Evolutionary conservation across 345 rosid species (phyloP), one percentile per base, ranked within the genome.

Genomic region (Kernera saxatilis): DNA sequence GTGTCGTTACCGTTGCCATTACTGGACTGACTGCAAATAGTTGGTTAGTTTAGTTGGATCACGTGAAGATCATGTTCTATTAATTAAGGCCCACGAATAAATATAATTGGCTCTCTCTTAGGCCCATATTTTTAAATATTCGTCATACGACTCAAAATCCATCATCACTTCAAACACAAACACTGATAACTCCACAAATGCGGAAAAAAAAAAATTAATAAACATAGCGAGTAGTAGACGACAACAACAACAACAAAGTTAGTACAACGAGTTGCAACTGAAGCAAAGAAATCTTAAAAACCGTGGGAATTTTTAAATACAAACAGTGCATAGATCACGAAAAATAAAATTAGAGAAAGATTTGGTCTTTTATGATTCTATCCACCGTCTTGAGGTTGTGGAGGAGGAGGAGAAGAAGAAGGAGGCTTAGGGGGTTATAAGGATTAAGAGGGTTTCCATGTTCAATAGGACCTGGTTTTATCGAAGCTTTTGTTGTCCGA

Each of bases 401-500:
- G 74, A 8, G 73, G 68, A 40, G 69, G 61, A 40, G 74, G 33
- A 50, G 54, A 19, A 10, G 51, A 12, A 43, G 85, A 78, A 5
- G 74, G 75, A 41, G 81, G 87, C 52, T 75, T 82, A 12, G 93
- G 91, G 8, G 90, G n/a, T n/a, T 84, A 63, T 46, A 87, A 1
- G 98, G 98, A 29, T 66, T 79, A 5, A 84, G 76, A 73, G 97
- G 98, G 27, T 61, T 70, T 63, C 87, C 85, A 53, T 90, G 97
- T 45, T 84, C 82, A 1, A 88, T 84, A 0, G 95, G 91, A 61
- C 88, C 88, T 27, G 88, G 80, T 60, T 54, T 80, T 4, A 84
- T 29, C 22, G 85, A 80, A 5, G 84, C 67, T 73, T 85, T 89
- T 68, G 96, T 76, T 9, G 83, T 77, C 27, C 95, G 95, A 61